Percentiles rank a stretch among this genome's conserved stretches.
Conservation (phyloP, 306 rosid genomes). For the Vachellia collinsii region DNA sequence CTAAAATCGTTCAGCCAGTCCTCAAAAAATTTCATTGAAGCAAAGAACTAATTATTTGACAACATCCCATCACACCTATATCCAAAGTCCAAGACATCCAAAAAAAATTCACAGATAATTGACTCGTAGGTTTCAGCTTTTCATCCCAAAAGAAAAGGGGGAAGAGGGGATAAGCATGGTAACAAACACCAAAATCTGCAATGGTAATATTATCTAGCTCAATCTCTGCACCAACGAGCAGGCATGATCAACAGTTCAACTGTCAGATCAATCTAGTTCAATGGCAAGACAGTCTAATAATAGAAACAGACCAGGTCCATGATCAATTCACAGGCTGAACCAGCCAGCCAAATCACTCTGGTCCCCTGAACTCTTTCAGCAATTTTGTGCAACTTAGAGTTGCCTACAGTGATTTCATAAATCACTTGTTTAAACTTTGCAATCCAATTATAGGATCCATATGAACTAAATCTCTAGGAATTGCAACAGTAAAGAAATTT, state of each 20-base stretch:
- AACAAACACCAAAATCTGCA: background rate
- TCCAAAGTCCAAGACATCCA: background rate
- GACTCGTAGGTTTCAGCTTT: background rate
- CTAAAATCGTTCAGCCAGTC: slow-evolving; percentile 14
- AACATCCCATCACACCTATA: slow-evolving; percentile 7
- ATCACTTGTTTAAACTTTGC: background rate
- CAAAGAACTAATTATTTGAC: slow-evolving; percentile 6
- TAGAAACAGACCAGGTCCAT: background rate
- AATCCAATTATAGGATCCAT: background rate
- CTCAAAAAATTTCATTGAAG: background rate
- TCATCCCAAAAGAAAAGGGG: background rate
- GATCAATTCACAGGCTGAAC: background rate
- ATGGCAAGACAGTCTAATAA: background rate
- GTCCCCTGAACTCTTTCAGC: background rate
- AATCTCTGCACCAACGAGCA: background rate
- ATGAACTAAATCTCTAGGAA: slow-evolving; percentile 1
- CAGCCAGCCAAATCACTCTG: background rate
- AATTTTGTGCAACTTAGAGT: background rate
- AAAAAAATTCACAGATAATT: background rate
- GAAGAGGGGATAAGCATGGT: background rate
- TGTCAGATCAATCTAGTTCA: background rate
- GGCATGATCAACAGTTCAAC: background rate
- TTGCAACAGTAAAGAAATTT: background rate
- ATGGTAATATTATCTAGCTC: background rate
- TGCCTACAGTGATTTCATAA: background rate